These are phyloP conservation scores for Cytospora piceicola DNA, from an alignment of 2,329 filamentous ascomycete genomes.

Conservation along the genomic window DNA sequence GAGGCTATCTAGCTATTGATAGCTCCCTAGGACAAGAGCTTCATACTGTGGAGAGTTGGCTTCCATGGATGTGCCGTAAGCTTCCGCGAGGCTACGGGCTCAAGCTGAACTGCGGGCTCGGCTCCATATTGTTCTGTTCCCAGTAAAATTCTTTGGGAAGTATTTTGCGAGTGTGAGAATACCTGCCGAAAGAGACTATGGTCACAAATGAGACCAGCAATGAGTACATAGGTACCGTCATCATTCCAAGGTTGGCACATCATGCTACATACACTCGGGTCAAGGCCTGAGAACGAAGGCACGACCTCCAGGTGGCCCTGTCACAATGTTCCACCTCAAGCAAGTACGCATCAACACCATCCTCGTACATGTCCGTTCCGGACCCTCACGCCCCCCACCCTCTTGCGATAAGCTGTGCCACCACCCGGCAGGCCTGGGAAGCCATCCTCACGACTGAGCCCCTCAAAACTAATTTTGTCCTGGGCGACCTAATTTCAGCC, in stretches of 20 bases:
- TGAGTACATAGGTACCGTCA: not conserved
- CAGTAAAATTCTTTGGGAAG: not conserved
- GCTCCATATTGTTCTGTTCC: too few relatives aligned
- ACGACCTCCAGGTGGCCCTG: not conserved
- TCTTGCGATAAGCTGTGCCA: conserved; percentile 12
- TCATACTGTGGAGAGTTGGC: conserved; percentile 11
- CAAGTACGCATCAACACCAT: conserved; percentile 10
- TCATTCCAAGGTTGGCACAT: too few relatives aligned
- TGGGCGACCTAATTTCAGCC: conserved; percentile 1
- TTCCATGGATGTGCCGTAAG: not conserved
- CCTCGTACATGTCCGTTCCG: conserved; percentile 8
- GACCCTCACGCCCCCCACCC: conserved; percentile 8
- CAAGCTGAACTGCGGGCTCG: not conserved
- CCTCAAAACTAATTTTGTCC: conserved; percentile 5
- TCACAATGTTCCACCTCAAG: not conserved
- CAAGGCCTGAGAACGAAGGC: not conserved
- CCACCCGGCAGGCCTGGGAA: conserved; percentile 9
- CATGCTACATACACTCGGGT: too few relatives aligned
- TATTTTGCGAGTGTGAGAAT: not conserved
- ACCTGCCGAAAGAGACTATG: not conserved
- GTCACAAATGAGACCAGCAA: not conserved
- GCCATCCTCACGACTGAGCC: not conserved
- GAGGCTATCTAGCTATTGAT: conserved; percentile 1
- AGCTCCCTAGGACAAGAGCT: conserved; percentile 12
- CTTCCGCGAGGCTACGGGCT: conserved; percentile 1